Base-by-base conservation (phyloP, 2,329 filamentous ascomycete species). In the Fusarium secorum region DNA sequence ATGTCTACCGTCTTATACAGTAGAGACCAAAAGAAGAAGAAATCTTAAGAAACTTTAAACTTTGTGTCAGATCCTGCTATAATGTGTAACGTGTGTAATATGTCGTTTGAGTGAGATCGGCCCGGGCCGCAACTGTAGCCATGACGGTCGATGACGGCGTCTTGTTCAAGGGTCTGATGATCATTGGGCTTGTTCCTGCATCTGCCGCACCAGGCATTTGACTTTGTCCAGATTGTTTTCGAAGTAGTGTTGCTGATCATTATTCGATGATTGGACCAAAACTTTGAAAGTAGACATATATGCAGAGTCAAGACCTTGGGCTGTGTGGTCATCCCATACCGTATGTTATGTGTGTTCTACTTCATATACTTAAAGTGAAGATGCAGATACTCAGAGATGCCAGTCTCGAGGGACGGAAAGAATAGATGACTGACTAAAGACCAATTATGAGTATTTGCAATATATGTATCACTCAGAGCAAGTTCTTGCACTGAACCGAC, bases 101-200 rank as follows among this genome's bases (percentile, higher is more conserved):
- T 33, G 20, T 14, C 22, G 41, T 22, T 49, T 42, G 18, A 38
- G 24, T 42, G 41, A 55, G 35, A 59, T 14, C 58, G 68, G 58
- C 28, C 55, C 54, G 58, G 41, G 49, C 68, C 54, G 63, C 14
- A 36, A 46, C 17, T 39, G 30, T 51, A 52, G 26, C 20, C 42
- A 65, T 60, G 58, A 60, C 35, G 36, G 26, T 57, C 30, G 22
- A 52, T 67, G 68, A 58, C 49, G 33, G 22, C 14, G 33, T 18
- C 26, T 57, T 30, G 18, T 38, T 28, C 7, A 39, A 36, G 44
- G 7, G 32, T 52, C 11, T 8, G 32, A 46, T 39, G 17, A 32
- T 65, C 26, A 60, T 58, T 71, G 48, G 48, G 18, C 22, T 39
- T 59, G 68, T 66, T 58, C 68, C 68, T 71, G 64, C 60, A 22